Evolutionary conservation across 345 rosid species (phyloP).

Genomic region (Acer negundo): DNA sequence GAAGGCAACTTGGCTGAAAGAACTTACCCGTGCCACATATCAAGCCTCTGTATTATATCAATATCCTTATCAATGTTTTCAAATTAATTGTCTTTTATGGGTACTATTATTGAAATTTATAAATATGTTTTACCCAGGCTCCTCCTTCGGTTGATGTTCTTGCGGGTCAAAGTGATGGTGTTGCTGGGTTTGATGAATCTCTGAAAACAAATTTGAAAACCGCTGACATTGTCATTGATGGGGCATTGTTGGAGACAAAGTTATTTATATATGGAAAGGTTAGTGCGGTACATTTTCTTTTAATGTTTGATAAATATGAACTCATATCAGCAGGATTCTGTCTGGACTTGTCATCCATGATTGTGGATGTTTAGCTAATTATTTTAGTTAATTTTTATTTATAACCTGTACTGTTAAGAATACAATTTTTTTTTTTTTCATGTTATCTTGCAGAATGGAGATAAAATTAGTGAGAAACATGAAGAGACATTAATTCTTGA

Average conservation of each 20-base stretch:
- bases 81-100: constrained; percentile 11
- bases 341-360: background rate
- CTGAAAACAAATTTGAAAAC: constrained; percentile 48
- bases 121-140: constrained; percentile 45
- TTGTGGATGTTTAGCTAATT: constrained; percentile 5
- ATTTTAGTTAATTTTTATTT: constrained; percentile 17
- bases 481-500: constrained; percentile 78
- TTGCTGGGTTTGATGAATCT: constrained; percentile 40
- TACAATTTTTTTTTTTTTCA: constrained; percentile 12
- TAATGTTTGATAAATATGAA: constrained; percentile 12
- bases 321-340: background rate
- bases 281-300: constrained; percentile 29
- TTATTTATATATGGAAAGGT: constrained; percentile 83
- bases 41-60: constrained; percentile 79
- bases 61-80: constrained; percentile 17
- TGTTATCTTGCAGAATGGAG: constrained; percentile 48
- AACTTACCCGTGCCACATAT: constrained; percentile 87
- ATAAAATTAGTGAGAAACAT: constrained; percentile 39
- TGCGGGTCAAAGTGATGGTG: constrained; percentile 49
- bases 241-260: constrained; percentile 78
- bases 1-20: constrained; percentile 81
- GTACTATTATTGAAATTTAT: constrained; percentile 18
- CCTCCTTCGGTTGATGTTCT: constrained; percentile 70
- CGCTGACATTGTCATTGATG: constrained; percentile 81
- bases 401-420: constrained; percentile 15